phyloP scores from a whole-genome alignment of 1,284 basidiomycete species.

The Leucoagaricus sp. region DNA sequence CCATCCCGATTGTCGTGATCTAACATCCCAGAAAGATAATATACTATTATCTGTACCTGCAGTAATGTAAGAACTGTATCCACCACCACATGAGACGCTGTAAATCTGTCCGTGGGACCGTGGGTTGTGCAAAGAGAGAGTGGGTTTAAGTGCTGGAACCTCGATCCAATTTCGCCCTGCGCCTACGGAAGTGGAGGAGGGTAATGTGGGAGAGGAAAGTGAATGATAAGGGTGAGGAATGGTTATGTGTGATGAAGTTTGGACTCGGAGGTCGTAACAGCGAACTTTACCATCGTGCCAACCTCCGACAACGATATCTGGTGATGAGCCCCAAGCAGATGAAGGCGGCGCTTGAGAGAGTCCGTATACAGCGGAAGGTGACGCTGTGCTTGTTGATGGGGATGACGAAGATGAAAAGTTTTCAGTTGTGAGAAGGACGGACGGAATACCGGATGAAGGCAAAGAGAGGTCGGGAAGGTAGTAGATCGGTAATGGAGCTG shows the following conservation, averaged over 20 bases:
- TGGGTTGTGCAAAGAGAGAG: slow-evolving; percentile 61
- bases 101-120: slow-evolving; percentile 75
- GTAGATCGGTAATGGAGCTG: slow-evolving; percentile 59
- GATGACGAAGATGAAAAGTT: not conserved
- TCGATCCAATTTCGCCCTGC: not conserved
- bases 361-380: slow-evolving; percentile 66
- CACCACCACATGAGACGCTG: slow-evolving; percentile 68
- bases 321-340: slow-evolving; percentile 65
- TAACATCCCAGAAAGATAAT: slow-evolving; percentile 77
- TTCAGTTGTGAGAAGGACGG: slow-evolving; percentile 45
- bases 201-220: not conserved
- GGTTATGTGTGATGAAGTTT: slow-evolving; percentile 26
- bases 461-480: slow-evolving; percentile 44
- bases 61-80: slow-evolving; percentile 60
- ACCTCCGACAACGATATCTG: slow-evolving; percentile 73
- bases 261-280: slow-evolving; percentile 69
- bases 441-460: slow-evolving; percentile 43
- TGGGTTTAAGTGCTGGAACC: slow-evolving; percentile 45
- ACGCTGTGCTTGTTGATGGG: not conserved
- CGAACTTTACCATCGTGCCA: slow-evolving; percentile 77
- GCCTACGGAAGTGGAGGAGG: not conserved
- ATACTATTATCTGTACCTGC: slow-evolving; percentile 75
- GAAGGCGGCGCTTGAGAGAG: slow-evolving; percentile 58
- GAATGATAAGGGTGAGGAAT: not conserved
- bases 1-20: slow-evolving; percentile 60